phyloP scores from a whole-genome alignment of 495 filamentous ascomycete species.

The Talaromyces wortmannii region DNA sequence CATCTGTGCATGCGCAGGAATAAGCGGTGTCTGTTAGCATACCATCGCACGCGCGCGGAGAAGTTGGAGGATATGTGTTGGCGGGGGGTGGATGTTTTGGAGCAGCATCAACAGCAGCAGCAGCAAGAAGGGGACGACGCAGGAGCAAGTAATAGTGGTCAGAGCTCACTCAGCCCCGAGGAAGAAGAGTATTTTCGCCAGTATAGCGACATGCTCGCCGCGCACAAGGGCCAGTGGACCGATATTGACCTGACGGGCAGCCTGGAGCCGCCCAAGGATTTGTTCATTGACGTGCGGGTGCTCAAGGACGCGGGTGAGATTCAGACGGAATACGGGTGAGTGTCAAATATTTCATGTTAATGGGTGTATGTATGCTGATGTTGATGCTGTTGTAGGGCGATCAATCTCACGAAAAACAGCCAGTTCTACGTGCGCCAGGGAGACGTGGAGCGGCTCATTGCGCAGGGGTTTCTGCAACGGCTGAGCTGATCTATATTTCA shows the following conservation, averaged over 20 bases:
- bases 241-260: slow-evolving; percentile 95
- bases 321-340: slow-evolving; percentile 97
- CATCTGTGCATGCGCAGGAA: slow-evolving; percentile 93
- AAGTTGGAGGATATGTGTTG: slow-evolving; percentile 93
- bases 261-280: slow-evolving; percentile 86
- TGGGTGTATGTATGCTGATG: too few species aligned
- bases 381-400: slow-evolving; percentile 56
- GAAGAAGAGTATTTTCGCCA: slow-evolving; percentile 94
- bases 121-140: too few species aligned
- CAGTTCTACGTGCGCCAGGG: slow-evolving; percentile 96
- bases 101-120: slow-evolving; percentile 48
- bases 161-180: slow-evolving; percentile 87
- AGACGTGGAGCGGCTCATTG: slow-evolving; percentile 91
- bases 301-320: slow-evolving; percentile 97
- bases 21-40: slow-evolving; percentile 92
- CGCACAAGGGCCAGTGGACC: slow-evolving; percentile 98
- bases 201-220: slow-evolving; percentile 86
- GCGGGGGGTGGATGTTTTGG: slow-evolving; percentile 75
- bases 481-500: slow-evolving; percentile 53
- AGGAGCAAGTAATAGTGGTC: slow-evolving; percentile 14
- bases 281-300: slow-evolving; percentile 97
- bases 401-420: slow-evolving; percentile 95
- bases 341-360: background rate
- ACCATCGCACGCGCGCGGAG: slow-evolving; percentile 83
- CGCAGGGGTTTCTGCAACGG: slow-evolving; percentile 94